phyloP scores from a whole-genome alignment of 2,329 filamentous ascomycete genomes.

The Gnomoniopsis sp. region DNA sequence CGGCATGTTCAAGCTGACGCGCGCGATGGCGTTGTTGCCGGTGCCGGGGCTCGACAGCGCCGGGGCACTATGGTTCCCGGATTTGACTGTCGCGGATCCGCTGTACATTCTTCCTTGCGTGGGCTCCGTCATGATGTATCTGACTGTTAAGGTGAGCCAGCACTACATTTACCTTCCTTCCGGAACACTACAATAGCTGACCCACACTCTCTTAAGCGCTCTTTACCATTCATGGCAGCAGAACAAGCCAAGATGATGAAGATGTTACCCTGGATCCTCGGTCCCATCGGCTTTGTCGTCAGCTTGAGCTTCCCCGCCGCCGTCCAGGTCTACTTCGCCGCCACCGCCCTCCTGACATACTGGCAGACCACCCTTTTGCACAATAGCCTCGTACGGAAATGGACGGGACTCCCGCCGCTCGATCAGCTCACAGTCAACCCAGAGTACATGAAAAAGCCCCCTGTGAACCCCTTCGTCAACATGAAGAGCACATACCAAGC shows the following conservation, averaged over 20 bases:
- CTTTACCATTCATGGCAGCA: slow-evolving; percentile 30
- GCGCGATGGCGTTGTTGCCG: slow-evolving; percentile 71
- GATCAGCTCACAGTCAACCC: neutral
- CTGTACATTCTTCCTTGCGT: slow-evolving; percentile 68
- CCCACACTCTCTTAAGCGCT: slow-evolving; percentile 21
- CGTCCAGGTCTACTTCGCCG: slow-evolving; percentile 62
- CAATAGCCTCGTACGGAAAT: slow-evolving; percentile 33
- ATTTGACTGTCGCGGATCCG: slow-evolving; percentile 75
- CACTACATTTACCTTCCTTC: neutral
- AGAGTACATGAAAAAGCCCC: neutral
- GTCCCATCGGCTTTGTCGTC: slow-evolving; percentile 34
- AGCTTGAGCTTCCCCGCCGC: slow-evolving; percentile 45
- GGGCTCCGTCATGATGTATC: slow-evolving; percentile 54
- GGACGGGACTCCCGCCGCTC: slow-evolving; percentile 35
- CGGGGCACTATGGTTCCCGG: slow-evolving; percentile 72
- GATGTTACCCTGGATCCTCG: slow-evolving; percentile 32
- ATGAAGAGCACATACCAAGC: slow-evolving; percentile 24
- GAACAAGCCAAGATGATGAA: slow-evolving; percentile 29
- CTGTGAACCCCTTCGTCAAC: slow-evolving; percentile 6
- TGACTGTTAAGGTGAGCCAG: slow-evolving; percentile 53
- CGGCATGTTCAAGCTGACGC: slow-evolving; percentile 75
- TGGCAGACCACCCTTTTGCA: slow-evolving; percentile 44
- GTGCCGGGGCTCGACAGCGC: slow-evolving; percentile 74
- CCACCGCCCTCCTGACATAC: slow-evolving; percentile 34
- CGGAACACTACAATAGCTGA: slow-evolving; percentile 4